phyloP scores from a whole-genome alignment of 2,329 filamentous ascomycete species.

The Cercospora beticola region DNA sequence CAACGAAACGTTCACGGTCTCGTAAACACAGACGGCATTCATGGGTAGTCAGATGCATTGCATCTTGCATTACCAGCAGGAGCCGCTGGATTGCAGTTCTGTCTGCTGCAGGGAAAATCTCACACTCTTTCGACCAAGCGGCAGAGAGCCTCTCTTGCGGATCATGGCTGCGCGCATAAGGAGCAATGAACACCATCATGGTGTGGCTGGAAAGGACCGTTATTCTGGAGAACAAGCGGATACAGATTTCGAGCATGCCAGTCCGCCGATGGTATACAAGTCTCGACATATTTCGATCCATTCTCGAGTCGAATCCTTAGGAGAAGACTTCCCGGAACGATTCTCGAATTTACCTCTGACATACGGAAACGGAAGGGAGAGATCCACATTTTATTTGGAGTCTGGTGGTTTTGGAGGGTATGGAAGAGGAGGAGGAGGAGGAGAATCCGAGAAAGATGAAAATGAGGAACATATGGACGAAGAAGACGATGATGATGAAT shows the following conservation, averaged over 20 bases:
- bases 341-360: conserved; percentile 31
- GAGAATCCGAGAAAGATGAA: background rate
- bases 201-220: background rate
- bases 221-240: background rate
- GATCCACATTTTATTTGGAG: conserved; percentile 28
- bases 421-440: background rate
- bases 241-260: background rate
- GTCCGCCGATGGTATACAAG: conserved; percentile 27
- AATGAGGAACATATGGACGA: background rate
- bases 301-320: conserved; percentile 32
- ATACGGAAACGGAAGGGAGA: conserved; percentile 24
- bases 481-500: background rate
- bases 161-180: background rate
- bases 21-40: background rate
- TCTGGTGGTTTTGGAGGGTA: background rate
- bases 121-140: background rate
- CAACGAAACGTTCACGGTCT: background rate
- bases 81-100: background rate
- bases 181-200: background rate
- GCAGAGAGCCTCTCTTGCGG: background rate
- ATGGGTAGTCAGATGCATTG: background rate
- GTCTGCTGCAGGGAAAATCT: background rate
- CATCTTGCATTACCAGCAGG: background rate
- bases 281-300: conserved; percentile 37
- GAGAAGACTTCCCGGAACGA: conserved; percentile 19